Percentiles rank a stretch among this genome's conserved stretches.
phyloP scores from a whole-genome alignment of 148 eudicot species.

The Pharnaceum exiguum region DNA sequence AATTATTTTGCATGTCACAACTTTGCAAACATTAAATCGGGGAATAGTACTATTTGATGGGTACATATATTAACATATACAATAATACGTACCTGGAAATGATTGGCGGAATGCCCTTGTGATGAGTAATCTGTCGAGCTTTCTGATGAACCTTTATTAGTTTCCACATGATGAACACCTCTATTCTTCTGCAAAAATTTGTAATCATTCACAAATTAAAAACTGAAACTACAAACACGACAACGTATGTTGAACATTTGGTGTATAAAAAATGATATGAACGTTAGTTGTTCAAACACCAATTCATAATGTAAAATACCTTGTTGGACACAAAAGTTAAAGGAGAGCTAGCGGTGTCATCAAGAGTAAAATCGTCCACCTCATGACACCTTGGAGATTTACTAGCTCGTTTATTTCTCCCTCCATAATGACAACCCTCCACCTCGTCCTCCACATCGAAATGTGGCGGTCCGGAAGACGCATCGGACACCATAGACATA shows the following conservation, averaged over 20 bases:
- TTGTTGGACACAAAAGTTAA: conserved; percentile 11
- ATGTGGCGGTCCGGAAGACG: conserved; percentile 33
- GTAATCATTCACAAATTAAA: not conserved
- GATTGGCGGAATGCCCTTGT: conserved; percentile 23
- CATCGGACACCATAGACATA: conserved; percentile 34
- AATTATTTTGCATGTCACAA: too few relatives aligned
- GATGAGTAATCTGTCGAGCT: conserved; percentile 22
- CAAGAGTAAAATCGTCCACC: conserved; percentile 9
- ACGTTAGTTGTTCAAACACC: not conserved
- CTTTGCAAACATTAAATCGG: too few relatives aligned
- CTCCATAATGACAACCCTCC: not conserved
- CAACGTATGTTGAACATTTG: not conserved
- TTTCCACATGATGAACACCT: not conserved
- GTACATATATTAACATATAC: not conserved
- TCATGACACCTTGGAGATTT: not conserved
- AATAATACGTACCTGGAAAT: conserved; percentile 13
- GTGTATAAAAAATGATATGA: not conserved
- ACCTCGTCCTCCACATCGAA: conserved; percentile 17
- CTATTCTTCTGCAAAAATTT: conserved; percentile 11
- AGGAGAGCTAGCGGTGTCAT: conserved; percentile 33
- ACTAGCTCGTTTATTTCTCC: not conserved
- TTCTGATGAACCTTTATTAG: conserved; percentile 17
- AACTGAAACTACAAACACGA: not conserved
- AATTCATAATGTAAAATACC: not conserved
- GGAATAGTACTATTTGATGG: not conserved